Base-by-base conservation (phyloP, 208 protist genomes). In the Acanthamoeba triangularis region DNA sequence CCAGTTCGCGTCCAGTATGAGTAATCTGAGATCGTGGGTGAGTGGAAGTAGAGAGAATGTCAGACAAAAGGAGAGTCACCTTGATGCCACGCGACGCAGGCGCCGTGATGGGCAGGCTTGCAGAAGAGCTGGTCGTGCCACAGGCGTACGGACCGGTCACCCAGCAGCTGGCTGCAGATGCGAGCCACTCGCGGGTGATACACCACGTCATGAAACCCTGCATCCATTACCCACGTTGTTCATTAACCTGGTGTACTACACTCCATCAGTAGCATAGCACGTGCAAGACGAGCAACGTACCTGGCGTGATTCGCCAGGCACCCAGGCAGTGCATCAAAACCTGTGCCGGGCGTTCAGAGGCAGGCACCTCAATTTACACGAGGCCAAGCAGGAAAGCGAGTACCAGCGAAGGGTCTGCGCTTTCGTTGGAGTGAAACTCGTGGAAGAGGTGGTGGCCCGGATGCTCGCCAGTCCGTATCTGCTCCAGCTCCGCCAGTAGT, bases 351-450 rank as follows among this genome's bases (percentile, higher is more conserved):
- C 37, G 3, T n/a, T n/a, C 1, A 41, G 37, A 41, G 37, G 37
- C 3, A 3, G 37, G 37, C 37, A 41, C 37, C 1, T 3, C 37
- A 41, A 41, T 41, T 41, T 3, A 41, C 37, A 41, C 37, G 37
- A n/a, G 37, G 37, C 37, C 37, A 41, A 41, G 3, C 37, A 41
- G 37, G 37, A 41, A 3, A 41, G 37, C 37, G 3, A 41, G 37
- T 3, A 74, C 65, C 65, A 59, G 30, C 28, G 76, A 85, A 33
- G 87, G 87, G 30, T 93, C 87, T 1, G 63, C 1, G 63, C 63
- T 35, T 37, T 93, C 87, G 56, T 93, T 93, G 65, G 87, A 11
- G n/a, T 93, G 87, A 10, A 93, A 93, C 65, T 93, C 87, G 87
- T 93, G 87, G 44, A 85, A 85, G 76, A 54, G 76, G 20, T 56